Base-by-base conservation (phyloP, 2,329 filamentous ascomycete species). In the Pyricularia grisea region DNA sequence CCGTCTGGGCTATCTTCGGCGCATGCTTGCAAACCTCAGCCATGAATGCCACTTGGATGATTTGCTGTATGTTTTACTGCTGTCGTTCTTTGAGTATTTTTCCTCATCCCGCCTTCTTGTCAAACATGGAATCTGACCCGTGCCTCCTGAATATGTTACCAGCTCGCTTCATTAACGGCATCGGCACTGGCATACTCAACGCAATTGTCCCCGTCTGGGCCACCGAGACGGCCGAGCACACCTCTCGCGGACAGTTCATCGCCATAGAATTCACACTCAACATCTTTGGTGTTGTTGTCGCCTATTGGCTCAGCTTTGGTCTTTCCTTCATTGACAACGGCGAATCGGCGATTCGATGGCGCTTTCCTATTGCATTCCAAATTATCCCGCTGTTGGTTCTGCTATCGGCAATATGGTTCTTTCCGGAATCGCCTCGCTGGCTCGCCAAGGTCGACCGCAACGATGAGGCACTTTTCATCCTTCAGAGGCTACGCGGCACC, bases 171-270 rank as follows among this genome's bases (percentile, higher is more conserved):
- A 79, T 89, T 50, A 90, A 89, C 69, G 88, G 88, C 5, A 85
- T 89, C 65, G 90, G 89, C 3, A 92, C 88, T 2, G 90, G 90
- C 28, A 87, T 91, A 67, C 76, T 92, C 50, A 92, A 91, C 73
- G 86, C 88, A 9, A 91, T 92, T 71, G 85, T 89, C 0, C 90
- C 90, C 0, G 88, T 91, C 3, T 92, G 88, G 88, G 88, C 88
- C 0, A 90, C 89, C 0, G 90, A 92, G 76, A 90, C 87, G 0
- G 86, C 88, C 0, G 85, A 89, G 58, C 87, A 91, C 73, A 90
- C 85, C 0, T 88, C 86, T 2, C 84, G 90, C 60, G 90, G 90
- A 6, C 84, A 88, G 66, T 90, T 91, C 71, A 87, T 92, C 69
- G 87, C 88, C 11, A 88, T 91, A 68, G 90, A 92, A 73, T 92